Evolutionary conservation across 2,329 filamentous ascomycete genomes (phyloP), one percentile per base, ranked within the genome.

Genomic region (Cryphonectria japonica): DNA sequence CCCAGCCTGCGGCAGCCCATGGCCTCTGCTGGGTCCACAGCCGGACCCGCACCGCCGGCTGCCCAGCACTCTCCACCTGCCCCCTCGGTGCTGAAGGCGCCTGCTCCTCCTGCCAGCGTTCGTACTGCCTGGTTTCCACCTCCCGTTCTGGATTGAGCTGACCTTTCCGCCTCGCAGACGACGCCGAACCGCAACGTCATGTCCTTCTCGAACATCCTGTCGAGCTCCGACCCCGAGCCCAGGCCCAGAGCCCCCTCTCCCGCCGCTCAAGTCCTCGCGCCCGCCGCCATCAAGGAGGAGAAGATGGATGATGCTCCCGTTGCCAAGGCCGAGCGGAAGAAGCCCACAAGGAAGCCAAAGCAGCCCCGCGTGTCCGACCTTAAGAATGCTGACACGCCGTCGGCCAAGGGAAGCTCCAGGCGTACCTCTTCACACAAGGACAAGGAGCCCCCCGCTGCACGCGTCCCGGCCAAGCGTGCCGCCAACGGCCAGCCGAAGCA

Each of bases 171-270:
- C 68, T 59, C 65, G 50, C 79, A 94, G 88, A 92, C 92, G 66
- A 92, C 92, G 66, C 88, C 92, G 1, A 90, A 89, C 75, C 90
- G 94, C 79, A 86, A 91, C 57, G 91, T 92, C 71, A 98, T 98
- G 95, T 96, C 95, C 6, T 96, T 98, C 78, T 96, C 94, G 75
- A 98, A 95, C 79, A 97, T 98, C 72, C 90, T 98, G 60, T 95
- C 94, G 4, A 94, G 89, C 75, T 87, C 92, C 69, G 91, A 94
- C 69, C 90, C 92, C 68, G 85, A 88, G 54, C 83, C 85, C 2
- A 85, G 85, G 72, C 85, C 87, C 9, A 86, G 83, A 32, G 71
- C 67, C n/a, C 69, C 71, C 6, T 73, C 71, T 1, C 66, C 71
- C 5, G 66, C 50, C 22, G 46, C 32, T 3, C 62, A 29, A 14